Base-by-base conservation (phyloP, 192 early-diverging fungal species). In the Blastocladiella britannica region DNA sequence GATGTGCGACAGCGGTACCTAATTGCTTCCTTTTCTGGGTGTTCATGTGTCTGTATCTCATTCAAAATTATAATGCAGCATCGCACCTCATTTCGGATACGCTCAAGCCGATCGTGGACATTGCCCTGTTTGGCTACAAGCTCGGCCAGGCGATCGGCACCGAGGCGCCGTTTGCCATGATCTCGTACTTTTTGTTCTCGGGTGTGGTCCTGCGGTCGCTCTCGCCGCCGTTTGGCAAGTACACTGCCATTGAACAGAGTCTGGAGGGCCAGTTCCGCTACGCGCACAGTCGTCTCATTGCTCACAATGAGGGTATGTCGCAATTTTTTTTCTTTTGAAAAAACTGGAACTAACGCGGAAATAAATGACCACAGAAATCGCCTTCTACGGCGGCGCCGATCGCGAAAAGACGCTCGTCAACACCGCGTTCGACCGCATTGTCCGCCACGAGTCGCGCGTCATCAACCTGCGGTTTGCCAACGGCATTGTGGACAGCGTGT, bases 201-300 rank as follows among this genome's bases (percentile, higher is more conserved):
- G 82, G 86, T 18, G 65, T 74, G 28, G 75, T 89, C 29, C 66
- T 98, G 56, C 78, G 91, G 20, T 72, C 76, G 18, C 68, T 91
- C 58, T 89, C 93, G 5, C 95, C 95, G 43, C 87, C 93, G 2
- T 98, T 97, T 67, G 93, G 93, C 43, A 91, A 88, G 68, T 82
- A 93, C 75, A 89, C 83, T 1, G 93, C 90, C 5, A 79, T 87
- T 62, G 89, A 96, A 66, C 89, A 91, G 64, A 79, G 76, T 20
- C 70, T 98, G 9, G 87, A 87, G 47, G 67, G 65, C 53, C 27
- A 12, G 25, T 5, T 53, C 29, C 8, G 25, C 20, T 52, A 57
- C 25, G n/a, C n/a, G n/a, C n/a, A n/a, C n/a, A n/a, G n/a, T n/a
- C n/a, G n/a, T n/a, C n/a, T n/a, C n/a, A n/a, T n/a, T n/a, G n/a